phyloP scores from a whole-genome alignment of 2,329 filamentous ascomycete species.

The Sclerotiophoma versabilis region DNA sequence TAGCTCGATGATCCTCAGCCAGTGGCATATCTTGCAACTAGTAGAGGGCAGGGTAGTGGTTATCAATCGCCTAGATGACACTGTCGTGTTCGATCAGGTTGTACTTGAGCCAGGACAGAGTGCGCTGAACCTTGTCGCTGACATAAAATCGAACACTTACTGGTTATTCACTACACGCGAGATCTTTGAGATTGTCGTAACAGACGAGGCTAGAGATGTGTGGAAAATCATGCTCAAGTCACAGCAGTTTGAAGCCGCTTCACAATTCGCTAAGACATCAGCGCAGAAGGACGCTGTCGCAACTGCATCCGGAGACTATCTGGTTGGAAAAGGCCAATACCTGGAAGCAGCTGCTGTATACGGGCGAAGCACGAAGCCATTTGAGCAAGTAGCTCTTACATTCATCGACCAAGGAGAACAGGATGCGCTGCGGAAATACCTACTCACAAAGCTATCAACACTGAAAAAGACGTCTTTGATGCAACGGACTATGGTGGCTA shows the following conservation, averaged over 20 bases:
- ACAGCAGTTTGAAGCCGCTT: slow-evolving; percentile 86
- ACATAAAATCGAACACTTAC: slow-evolving; percentile 94
- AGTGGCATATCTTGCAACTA: slow-evolving; percentile 89
- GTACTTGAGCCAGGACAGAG: slow-evolving; percentile 82
- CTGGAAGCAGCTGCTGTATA: slow-evolving; percentile 88
- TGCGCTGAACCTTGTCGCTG: slow-evolving; percentile 83
- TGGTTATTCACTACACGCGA: slow-evolving; percentile 93
- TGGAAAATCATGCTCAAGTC: slow-evolving; percentile 92
- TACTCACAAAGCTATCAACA: slow-evolving; percentile 80
- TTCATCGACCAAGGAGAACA: slow-evolving; percentile 91
- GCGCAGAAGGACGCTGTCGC: slow-evolving; percentile 90
- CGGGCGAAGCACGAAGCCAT: slow-evolving; percentile 94
- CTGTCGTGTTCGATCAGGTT: slow-evolving; percentile 84
- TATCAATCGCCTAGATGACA: slow-evolving; percentile 84
- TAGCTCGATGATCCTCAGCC: slow-evolving; percentile 81
- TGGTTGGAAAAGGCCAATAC: slow-evolving; percentile 82
- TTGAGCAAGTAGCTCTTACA: slow-evolving; percentile 90
- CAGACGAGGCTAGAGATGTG: slow-evolving; percentile 88
- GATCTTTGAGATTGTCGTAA: slow-evolving; percentile 91
- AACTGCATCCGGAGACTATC: slow-evolving; percentile 87
- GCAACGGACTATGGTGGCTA: slow-evolving; percentile 94
- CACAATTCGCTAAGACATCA: slow-evolving; percentile 81
- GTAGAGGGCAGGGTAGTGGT: slow-evolving; percentile 84
- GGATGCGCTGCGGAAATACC: slow-evolving; percentile 88
- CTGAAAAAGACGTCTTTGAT: slow-evolving; percentile 85